Base-by-base conservation (phyloP, 352 stramenopile species). In the Nothophytophthora sp. region DNA sequence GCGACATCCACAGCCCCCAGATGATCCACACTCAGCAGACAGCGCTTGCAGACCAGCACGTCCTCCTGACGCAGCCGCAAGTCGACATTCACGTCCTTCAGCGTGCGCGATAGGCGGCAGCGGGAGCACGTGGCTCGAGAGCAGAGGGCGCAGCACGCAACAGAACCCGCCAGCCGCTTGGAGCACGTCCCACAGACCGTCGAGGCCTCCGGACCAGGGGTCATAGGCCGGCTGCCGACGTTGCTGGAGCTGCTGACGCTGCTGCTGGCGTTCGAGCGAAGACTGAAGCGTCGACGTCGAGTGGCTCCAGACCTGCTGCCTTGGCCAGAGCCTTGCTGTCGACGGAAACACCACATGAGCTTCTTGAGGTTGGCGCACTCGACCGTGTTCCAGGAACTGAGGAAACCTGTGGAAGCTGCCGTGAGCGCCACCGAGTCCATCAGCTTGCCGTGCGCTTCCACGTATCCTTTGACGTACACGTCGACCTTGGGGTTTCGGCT, bases 281-380 rank as follows among this genome's bases (percentile, higher is more conserved):
- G 49, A 8, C 49, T 64, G 10, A 45, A 45, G 13, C 47, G 47
- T 23, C 38, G 44, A 4, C 8, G 16, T 36, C 34, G 24, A 41
- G 45, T 4, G 29, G 38, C 24, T 23, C 16, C 41, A 25, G 43
- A 42, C 39, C 49, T 23, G 33, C 38, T 24, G 13, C 15, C 16
- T 29, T 22, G 35, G 7, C 27, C 19, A 34, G 32, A 24, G 19
- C 43, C 30, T 12, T 48, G 43, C 22, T 55, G 50, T 18, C 59
- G 55, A 24, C 55, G 55, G 18, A 70, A 63, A 23, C 34, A 63
- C 70, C 67, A 84, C 53, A 57, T 64, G 55, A 65, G 48, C 45
- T 69, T 69, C 33, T 63, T 63, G 20, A 56, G 24, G 16, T 60
- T 39, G 15, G 45, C 53, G 44, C 52, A 63, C 24, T 61, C 52